phyloP scores from a whole-genome alignment of 1,284 basidiomycete genomes.

The Boletus austroedulis region DNA sequence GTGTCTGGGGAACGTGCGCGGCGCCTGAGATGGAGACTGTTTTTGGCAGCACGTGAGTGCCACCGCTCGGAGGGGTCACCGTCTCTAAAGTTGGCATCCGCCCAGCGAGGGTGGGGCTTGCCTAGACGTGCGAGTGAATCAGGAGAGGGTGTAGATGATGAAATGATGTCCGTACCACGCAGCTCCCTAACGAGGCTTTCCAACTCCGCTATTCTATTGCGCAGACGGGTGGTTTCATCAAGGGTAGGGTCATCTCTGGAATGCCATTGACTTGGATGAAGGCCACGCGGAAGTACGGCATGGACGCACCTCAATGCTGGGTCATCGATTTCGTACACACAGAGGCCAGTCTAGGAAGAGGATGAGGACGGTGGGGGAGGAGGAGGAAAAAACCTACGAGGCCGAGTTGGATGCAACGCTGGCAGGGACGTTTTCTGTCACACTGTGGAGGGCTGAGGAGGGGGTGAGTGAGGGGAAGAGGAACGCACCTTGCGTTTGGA shows the following conservation, averaged over 20 bases:
- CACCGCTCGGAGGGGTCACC: conserved; percentile 77
- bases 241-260: conserved; percentile 77
- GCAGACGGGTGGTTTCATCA: conserved; percentile 78
- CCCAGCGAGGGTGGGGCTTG: conserved; percentile 81
- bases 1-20: conserved; percentile 41
- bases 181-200: conserved; percentile 85
- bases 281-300: background rate
- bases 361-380: conserved; percentile 14
- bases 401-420: conserved; percentile 80
- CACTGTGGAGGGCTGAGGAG: conserved; percentile 46
- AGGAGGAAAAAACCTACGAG: conserved; percentile 46
- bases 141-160: conserved; percentile 9
- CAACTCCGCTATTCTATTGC: conserved; percentile 84
- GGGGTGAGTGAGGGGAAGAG: background rate
- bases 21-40: conserved; percentile 43
- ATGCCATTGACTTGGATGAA: conserved; percentile 8
- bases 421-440: conserved; percentile 81
- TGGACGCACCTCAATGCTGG: conserved; percentile 66
- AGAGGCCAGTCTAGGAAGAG: conserved; percentile 70
- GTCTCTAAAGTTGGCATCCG: conserved; percentile 70
- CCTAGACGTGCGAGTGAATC: conserved; percentile 43
- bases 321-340: conserved; percentile 90
- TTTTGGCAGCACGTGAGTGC: conserved; percentile 79
- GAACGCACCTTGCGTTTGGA: conserved; percentile 69
- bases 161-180: conserved; percentile 49